These are phyloP conservation scores for Verticillium longisporum DNA, from an alignment of 2,329 filamentous ascomycete species.

Conservation along the genomic window DNA sequence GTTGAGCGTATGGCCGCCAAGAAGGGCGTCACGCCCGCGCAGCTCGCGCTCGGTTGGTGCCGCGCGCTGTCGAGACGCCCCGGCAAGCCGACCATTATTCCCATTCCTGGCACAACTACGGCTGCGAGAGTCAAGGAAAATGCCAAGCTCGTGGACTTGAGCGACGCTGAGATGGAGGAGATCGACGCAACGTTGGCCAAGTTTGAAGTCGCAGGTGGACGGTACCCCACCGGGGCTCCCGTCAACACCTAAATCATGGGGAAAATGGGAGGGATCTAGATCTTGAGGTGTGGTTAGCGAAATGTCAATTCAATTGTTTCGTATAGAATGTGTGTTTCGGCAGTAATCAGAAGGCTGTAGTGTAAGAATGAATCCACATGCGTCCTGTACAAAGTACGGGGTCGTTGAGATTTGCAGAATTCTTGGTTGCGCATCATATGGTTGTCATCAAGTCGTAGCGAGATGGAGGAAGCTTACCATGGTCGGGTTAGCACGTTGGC, in stretches of 20 bases:
- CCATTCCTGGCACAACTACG: slow-evolving; percentile 59
- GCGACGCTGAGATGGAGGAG: slow-evolving; percentile 39
- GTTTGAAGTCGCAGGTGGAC: slow-evolving; percentile 38
- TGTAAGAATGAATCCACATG: slow-evolving; percentile 24
- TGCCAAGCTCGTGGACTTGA: slow-evolving; percentile 39
- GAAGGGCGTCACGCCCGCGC: slow-evolving; percentile 54
- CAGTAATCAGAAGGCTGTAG: slow-evolving; percentile 1
- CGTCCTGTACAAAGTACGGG: slow-evolving; percentile 7
- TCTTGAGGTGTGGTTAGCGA: background rate
- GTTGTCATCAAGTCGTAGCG: background rate
- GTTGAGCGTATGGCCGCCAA: slow-evolving; percentile 50
- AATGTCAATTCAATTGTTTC: background rate
- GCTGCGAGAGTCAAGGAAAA: slow-evolving; percentile 55
- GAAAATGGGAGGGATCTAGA: background rate
- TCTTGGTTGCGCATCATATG: slow-evolving; percentile 25
- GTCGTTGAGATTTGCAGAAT: slow-evolving; percentile 44
- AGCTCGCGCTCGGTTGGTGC: slow-evolving; percentile 63
- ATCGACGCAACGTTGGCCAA: slow-evolving; percentile 42
- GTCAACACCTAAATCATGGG: slow-evolving; percentile 25
- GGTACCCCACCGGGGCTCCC: slow-evolving; percentile 34
- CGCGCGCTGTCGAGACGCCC: slow-evolving; percentile 38
- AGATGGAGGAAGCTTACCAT: slow-evolving; percentile 15
- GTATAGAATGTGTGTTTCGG: background rate
- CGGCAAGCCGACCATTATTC: slow-evolving; percentile 52
- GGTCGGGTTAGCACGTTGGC: background rate